phyloP scores from a whole-genome alignment of 2,329 filamentous ascomycete species.

The Fusarium cyanostomum region DNA sequence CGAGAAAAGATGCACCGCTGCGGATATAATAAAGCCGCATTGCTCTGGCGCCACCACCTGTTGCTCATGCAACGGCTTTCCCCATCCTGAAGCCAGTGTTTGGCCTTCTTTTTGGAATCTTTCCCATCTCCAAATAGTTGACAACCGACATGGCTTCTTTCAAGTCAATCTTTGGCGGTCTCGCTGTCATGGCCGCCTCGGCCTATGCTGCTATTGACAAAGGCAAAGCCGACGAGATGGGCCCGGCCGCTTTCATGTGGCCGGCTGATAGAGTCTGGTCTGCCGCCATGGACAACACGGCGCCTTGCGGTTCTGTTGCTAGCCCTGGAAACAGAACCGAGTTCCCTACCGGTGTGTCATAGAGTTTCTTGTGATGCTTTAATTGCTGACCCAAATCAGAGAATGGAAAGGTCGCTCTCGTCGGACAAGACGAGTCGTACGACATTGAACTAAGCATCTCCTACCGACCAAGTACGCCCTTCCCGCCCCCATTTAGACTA shows the following conservation, averaged over 20 bases:
- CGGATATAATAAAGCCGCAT: constrained; percentile 26
- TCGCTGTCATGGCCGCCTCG: constrained; percentile 21
- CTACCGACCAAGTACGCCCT: constrained; percentile 55
- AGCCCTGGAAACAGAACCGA: constrained; percentile 60
- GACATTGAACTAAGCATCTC: constrained; percentile 64
- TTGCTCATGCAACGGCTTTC: background rate
- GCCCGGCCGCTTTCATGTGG: constrained; percentile 69
- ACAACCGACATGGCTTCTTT: constrained; percentile 27
- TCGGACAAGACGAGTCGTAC: constrained; percentile 66
- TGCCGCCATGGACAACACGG: constrained; percentile 62
- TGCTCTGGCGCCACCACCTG: constrained; percentile 5
- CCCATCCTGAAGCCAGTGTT: background rate
- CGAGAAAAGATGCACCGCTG: background rate
- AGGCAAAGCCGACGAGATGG: constrained; percentile 48
- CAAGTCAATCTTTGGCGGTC: constrained; percentile 28
- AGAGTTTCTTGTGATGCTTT: background rate
- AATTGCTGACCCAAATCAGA: constrained; percentile 47
- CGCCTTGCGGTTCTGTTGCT: constrained; percentile 64
- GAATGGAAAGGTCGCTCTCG: constrained; percentile 63
- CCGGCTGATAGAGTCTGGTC: constrained; percentile 66
- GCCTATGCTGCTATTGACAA: constrained; percentile 18
- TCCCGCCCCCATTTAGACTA: background rate
- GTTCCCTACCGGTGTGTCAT: constrained; percentile 62
- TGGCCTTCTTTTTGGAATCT: background rate
- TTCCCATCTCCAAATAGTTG: background rate